These are phyloP conservation scores for Ceratocystis huliohia DNA, from an alignment of 2,329 filamentous ascomycete species.

Conservation along the genomic window DNA sequence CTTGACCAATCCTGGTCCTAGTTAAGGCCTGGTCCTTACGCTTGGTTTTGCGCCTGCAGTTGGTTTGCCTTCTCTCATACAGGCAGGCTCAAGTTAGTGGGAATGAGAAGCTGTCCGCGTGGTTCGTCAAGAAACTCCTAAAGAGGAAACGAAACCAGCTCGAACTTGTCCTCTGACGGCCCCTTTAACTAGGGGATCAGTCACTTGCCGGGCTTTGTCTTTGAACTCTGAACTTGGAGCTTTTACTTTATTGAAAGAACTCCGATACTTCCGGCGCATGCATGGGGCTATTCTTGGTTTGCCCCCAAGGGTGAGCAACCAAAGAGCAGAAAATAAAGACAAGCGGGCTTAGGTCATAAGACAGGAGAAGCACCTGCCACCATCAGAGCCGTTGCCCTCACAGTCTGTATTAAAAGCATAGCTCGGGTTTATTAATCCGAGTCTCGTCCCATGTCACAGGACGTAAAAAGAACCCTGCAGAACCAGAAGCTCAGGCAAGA, in stretches of 20 bases:
- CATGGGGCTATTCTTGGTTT: neutral
- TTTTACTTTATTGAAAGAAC: neutral
- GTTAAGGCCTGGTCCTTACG: slow-evolving; percentile 9
- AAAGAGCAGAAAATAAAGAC: neutral
- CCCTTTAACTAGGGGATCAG: slow-evolving; percentile 4
- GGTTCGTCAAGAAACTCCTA: neutral
- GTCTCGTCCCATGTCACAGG: slow-evolving; percentile 7
- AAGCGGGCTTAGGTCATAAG: neutral
- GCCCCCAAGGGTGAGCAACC: neutral
- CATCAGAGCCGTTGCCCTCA: neutral
- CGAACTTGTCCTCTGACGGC: neutral
- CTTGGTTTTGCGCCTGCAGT: neutral
- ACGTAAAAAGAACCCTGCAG: slow-evolving; percentile 3
- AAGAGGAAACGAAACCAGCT: slow-evolving; percentile 4
- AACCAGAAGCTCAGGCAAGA: neutral
- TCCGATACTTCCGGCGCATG: neutral
- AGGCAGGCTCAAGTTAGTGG: too few species aligned
- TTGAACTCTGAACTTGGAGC: neutral
- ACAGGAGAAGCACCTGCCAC: neutral
- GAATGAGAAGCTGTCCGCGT: neutral
- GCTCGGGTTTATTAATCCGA: slow-evolving; percentile 17
- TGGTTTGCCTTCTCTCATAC: neutral
- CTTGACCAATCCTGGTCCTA: neutral
- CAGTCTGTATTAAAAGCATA: neutral
- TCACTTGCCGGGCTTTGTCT: neutral